Conservation (phyloP, 2,329 filamentous ascomycete genomes). For the Venturiaceae sp. region DNA sequence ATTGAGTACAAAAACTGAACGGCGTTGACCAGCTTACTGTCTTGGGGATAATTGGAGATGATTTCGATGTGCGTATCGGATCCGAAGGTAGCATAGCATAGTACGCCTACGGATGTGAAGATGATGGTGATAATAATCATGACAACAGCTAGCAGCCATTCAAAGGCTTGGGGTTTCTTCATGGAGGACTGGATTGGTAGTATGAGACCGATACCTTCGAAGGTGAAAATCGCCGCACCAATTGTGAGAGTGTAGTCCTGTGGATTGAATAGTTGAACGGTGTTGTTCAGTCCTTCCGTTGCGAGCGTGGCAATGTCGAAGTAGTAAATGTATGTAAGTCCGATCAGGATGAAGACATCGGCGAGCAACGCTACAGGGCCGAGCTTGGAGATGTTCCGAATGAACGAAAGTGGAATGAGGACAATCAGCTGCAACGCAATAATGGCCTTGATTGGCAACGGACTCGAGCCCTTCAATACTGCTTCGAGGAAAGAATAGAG, state of each 20-base stretch:
- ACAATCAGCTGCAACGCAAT: conserved; percentile 57
- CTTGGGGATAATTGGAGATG: conserved; percentile 66
- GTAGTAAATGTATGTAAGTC: conserved; percentile 63
- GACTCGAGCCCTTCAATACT: conserved; percentile 37
- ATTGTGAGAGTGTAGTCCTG: conserved; percentile 60
- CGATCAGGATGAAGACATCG: conserved; percentile 62
- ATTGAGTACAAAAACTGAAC: conserved; percentile 67
- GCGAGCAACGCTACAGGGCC: conserved; percentile 59
- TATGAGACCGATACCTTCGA: conserved; percentile 69
- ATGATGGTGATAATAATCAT: conserved; percentile 66
- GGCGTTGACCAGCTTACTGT: conserved; percentile 61
- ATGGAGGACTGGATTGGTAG: conserved; percentile 69
- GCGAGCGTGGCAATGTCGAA: conserved; percentile 54
- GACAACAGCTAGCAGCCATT: conserved; percentile 53
- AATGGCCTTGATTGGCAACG: conserved; percentile 47
- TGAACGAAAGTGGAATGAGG: conserved; percentile 57
- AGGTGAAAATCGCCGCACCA: conserved; percentile 67
- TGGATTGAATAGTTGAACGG: conserved; percentile 62
- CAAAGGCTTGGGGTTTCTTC: conserved; percentile 59
- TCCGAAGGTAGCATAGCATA: conserved; percentile 68
- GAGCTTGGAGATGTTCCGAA: conserved; percentile 67
- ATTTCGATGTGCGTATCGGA: conserved; percentile 60
- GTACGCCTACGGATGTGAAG: conserved; percentile 61
- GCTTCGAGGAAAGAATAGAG: conserved; percentile 57
- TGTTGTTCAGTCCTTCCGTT: conserved; percentile 45